A percentile compares a stretch with the other conserved stretches of the same genome.
Evolutionary conservation across 345 rosid genomes (phyloP).

Genomic region (Rhodomyrtus tomentosa): DNA sequence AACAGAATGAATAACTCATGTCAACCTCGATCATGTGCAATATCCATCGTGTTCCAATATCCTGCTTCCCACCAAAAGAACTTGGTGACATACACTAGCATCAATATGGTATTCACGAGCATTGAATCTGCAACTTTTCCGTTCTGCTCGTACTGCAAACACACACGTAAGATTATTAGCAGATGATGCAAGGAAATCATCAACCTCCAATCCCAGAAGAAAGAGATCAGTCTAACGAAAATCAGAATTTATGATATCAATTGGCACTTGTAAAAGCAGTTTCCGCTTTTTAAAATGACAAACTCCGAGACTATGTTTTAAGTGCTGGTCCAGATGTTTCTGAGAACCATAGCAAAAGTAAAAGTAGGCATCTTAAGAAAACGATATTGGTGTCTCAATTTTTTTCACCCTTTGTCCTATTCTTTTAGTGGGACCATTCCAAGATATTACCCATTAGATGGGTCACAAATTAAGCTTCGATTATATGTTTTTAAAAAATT

Average conservation of each 20-base stretch:
- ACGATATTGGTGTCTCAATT: neutral
- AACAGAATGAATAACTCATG: neutral
- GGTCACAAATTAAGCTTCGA: neutral
- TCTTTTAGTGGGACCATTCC: neutral
- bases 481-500: neutral
- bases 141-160: slow-evolving; percentile 63
- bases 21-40: slow-evolving; percentile 96
- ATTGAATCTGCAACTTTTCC: slow-evolving; percentile 86
- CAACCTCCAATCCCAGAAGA: neutral
- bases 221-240: neutral
- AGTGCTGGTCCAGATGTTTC: neutral
- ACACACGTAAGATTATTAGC: neutral
- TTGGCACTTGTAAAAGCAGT: neutral
- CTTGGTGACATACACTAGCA: slow-evolving; percentile 82
- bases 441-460: neutral
- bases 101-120: slow-evolving; percentile 84
- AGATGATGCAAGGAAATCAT: neutral
- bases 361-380: neutral
- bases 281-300: neutral
- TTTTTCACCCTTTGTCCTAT: neutral
- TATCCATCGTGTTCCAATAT: slow-evolving; percentile 97
- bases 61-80: slow-evolving; percentile 99
- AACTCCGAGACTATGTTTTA: neutral
- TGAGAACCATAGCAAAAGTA: neutral
- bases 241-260: neutral